Percentiles rank a stretch among this genome's conserved stretches.
Conservation (phyloP, 2,329 filamentous ascomycete genomes). For the Grosmannia serpens region DNA sequence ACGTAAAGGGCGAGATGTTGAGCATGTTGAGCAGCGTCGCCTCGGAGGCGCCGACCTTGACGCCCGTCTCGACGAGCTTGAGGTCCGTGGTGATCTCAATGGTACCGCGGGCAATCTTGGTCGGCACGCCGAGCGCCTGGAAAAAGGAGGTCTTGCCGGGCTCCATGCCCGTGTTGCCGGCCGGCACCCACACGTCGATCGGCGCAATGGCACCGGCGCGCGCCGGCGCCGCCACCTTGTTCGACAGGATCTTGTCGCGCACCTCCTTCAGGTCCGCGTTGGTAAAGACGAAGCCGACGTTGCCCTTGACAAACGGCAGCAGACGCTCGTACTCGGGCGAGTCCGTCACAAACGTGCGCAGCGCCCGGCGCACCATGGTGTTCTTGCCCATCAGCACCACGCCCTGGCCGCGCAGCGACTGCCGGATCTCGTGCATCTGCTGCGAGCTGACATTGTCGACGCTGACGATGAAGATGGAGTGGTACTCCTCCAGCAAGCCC, state of each 20-base stretch:
- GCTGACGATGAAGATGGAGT: slow-evolving; percentile 92
- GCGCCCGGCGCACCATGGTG: slow-evolving; percentile 98
- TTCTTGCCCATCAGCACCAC: slow-evolving; percentile 99
- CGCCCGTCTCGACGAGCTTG: slow-evolving; percentile 88
- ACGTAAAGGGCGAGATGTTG: slow-evolving; percentile 99
- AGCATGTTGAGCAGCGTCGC: slow-evolving; percentile 98
- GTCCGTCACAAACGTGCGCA: slow-evolving; percentile 87
- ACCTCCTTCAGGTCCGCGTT: slow-evolving; percentile 85
- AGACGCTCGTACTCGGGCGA: slow-evolving; percentile 97
- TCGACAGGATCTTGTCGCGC: slow-evolving; percentile 88
- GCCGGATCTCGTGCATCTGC: slow-evolving; percentile 99
- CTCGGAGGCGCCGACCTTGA: slow-evolving; percentile 97
- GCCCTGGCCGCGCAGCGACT: slow-evolving; percentile 77
- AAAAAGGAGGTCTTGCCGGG: slow-evolving; percentile 99
- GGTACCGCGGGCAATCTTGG: slow-evolving; percentile 99
- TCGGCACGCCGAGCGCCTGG: slow-evolving; percentile 99
- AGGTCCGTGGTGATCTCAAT: slow-evolving; percentile 98
- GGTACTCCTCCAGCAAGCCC: slow-evolving; percentile 90
- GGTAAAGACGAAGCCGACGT: slow-evolving; percentile 99
- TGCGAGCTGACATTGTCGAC: slow-evolving; percentile 99
- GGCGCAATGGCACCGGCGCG: slow-evolving; percentile 96
- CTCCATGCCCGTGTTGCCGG: slow-evolving; percentile 99
- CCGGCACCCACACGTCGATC: slow-evolving; percentile 84
- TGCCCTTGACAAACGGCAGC: slow-evolving; percentile 90
- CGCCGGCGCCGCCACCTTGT: slow-evolving; percentile 95